phyloP scores from a whole-genome alignment of 139 green algal genomes.

The Chlamydomonas sp. region DNA sequence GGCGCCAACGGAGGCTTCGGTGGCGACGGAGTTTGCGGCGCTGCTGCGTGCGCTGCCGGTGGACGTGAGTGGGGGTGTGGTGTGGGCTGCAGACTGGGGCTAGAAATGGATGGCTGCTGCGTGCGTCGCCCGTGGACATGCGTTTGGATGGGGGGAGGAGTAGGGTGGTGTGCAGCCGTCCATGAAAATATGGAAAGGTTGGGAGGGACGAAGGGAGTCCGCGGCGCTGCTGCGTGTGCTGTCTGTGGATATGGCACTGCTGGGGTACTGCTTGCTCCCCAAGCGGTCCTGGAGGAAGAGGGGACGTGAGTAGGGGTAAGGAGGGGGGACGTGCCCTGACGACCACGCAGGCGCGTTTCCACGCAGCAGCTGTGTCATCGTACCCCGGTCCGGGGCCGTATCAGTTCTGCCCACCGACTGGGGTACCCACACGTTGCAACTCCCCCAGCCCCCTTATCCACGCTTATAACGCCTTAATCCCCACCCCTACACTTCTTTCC shows the following conservation, averaged over 20 bases:
- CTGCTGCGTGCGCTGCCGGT: conserved; percentile 76
- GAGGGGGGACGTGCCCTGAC: no score
- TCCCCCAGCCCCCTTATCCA: not conserved
- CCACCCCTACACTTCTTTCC: conserved; percentile 37
- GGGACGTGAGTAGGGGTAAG: no score
- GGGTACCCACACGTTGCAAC: no score
- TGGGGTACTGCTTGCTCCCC: no score
- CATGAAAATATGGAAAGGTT: not conserved
- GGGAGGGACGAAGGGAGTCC: conserved; percentile 53
- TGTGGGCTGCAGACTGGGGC: not conserved
- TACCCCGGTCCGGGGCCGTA: no score
- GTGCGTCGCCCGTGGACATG: conserved; percentile 77
- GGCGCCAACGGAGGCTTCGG: conserved; percentile 19
- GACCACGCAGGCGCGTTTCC: no score
- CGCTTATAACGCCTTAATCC: not conserved
- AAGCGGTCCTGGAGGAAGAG: no score
- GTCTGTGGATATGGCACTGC: conserved; percentile 65
- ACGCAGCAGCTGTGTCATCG: no score
- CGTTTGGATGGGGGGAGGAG: not conserved
- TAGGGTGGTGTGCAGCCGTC: not conserved
- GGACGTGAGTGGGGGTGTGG: conserved; percentile 48
- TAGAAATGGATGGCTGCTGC: conserved; percentile 43
- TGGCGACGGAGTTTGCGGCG: conserved; percentile 58
- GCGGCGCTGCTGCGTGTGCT: conserved; percentile 65
- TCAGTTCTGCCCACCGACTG: no score